Percentiles rank a stretch among this genome's conserved stretches.
These are phyloP conservation scores for Malus sieversii DNA, from an alignment of 306 rosid species.

Conservation along the genomic window DNA sequence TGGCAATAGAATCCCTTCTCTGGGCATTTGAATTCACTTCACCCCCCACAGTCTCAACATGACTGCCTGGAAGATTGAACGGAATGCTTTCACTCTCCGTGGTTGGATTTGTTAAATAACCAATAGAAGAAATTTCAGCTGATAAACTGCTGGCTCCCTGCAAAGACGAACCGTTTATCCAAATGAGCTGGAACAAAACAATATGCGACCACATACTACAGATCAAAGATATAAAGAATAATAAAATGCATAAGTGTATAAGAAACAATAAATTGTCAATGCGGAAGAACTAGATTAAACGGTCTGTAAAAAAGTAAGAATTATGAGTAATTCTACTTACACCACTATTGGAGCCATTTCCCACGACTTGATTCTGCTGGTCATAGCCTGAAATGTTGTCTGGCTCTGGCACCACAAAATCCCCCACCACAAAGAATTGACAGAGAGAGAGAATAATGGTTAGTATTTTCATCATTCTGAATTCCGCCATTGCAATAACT, in stretches of 20 bases:
- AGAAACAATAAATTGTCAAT: background rate
- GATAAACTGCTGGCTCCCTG: slow-evolving; percentile 46
- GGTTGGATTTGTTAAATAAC: slow-evolving; percentile 32
- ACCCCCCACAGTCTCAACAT: slow-evolving; percentile 28
- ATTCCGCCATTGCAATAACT: slow-evolving; percentile 7
- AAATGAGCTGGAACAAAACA: background rate
- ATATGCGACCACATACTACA: background rate
- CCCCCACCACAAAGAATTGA: slow-evolving; percentile 4
- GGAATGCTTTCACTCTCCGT: slow-evolving; percentile 22
- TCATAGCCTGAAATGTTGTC: slow-evolving; percentile 40
- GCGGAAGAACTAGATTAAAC: slow-evolving; percentile 1
- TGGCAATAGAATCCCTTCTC: slow-evolving; percentile 25
- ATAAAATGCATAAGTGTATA: background rate
- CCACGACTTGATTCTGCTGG: slow-evolving; percentile 45
- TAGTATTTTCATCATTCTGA: slow-evolving; percentile 11
- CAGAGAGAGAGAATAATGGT: slow-evolving; percentile 12
- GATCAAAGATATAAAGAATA: background rate
- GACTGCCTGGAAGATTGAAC: slow-evolving; percentile 30
- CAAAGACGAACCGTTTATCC: slow-evolving; percentile 16
- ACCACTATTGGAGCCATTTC: slow-evolving; percentile 28
- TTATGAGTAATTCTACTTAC: slow-evolving; percentile 45
- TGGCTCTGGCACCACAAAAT: slow-evolving; percentile 34
- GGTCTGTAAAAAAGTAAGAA: background rate
- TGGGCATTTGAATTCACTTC: slow-evolving; percentile 36
- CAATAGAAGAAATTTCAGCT: slow-evolving; percentile 33